phyloP scores from a whole-genome alignment of 2,329 filamentous ascomycete species.

The Ceratocystis albifundus region DNA sequence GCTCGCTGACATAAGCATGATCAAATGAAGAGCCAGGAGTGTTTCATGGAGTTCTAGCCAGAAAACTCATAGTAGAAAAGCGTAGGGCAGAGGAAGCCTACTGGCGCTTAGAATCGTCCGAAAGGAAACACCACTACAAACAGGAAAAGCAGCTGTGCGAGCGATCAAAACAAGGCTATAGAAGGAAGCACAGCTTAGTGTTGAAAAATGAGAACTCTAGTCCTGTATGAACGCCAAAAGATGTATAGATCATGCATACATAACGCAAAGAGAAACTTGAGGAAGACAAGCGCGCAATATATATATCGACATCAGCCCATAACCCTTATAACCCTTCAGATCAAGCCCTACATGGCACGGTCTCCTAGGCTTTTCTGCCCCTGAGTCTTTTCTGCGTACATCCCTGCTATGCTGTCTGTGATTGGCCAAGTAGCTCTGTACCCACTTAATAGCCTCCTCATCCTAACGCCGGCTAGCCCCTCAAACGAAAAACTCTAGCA shows the following conservation, averaged over 20 bases:
- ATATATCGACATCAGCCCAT: no score
- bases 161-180: not conserved
- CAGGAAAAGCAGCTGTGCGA: not conserved
- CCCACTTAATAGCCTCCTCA: constrained; percentile 8
- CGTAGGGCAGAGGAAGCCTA: not conserved
- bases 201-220: no score
- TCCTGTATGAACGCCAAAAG: no score
- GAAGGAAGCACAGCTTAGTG: not conserved
- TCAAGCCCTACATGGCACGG: not conserved
- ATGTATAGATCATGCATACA: no score
- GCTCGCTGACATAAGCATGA: not conserved
- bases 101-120: not conserved
- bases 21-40: not conserved
- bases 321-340: no score
- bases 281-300: no score
- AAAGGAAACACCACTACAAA: not conserved
- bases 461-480: not conserved
- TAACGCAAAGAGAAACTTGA: no score
- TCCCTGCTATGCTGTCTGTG: not conserved
- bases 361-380: not conserved
- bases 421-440: not conserved
- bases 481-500: constrained; percentile 3
- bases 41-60: not conserved
- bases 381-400: no score
- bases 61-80: not conserved